Evolutionary conservation across 352 stramenopile genomes (phyloP), one percentile per base, ranked within the genome.

Genomic region (Poterioochromonas sp.): DNA sequence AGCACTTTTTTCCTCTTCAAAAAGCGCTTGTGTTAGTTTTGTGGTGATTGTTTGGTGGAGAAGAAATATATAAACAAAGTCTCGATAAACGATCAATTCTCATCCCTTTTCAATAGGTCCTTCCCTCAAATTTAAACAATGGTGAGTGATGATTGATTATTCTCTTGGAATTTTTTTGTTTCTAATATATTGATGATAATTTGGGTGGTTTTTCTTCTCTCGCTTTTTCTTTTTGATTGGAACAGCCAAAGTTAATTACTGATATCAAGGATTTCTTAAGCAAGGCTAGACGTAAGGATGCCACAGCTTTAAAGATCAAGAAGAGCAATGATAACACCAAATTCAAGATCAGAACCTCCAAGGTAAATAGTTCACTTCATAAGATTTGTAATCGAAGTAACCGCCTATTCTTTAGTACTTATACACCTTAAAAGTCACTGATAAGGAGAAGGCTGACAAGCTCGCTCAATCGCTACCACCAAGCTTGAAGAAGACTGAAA

Each of bases 331-430:
- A 90, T 82, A 90, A 97, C 77, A 96, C 95, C 85, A 99, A 99
- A 91, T 99, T 99, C 91, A 99, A 99, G 91, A 99, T 99, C 86
- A 93, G 96, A 83, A 99, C 95, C 93, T 97, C 90, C 83, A 94
- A 93, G 82, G 83, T 87, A 81, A n/a, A 35, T 34, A 15, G 39
- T 1, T 68, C 5, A 12, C 35, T 26, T 5, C 26, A 40, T 77
- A 29, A 11, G 32, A 29, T 18, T 32, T 39, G 2, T 77, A 20
- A 40, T 41, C 0, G 26, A 53, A 37, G 34, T 65, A 37, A 34
- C 18, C 51, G 20, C 18, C 0, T 76, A 26, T 0, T 78, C 0
- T 35, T 0, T 79, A 89, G 86, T 97, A 98, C 86, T 89, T 99
- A 83, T 99, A 99, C 90, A 99, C 96, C 77, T 88, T 99, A 41